A percentile compares a stretch with the other conserved stretches of the same genome.
These are phyloP conservation scores for Lactarius indigo DNA, from an alignment of 768 basidiomycete genomes.

Conservation along the genomic window DNA sequence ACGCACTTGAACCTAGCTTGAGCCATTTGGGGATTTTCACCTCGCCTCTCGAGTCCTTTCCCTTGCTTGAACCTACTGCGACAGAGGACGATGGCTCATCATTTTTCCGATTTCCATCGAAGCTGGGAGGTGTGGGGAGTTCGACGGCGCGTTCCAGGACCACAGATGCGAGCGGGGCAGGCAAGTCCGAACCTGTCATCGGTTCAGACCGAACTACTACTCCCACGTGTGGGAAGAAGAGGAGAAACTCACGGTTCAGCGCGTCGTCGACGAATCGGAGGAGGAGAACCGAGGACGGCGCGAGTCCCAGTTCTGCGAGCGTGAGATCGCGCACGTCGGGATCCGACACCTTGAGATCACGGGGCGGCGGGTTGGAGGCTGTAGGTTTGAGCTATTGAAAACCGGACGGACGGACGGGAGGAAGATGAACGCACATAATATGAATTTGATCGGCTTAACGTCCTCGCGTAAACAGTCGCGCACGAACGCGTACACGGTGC, in stretches of 20 bases:
- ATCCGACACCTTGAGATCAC: constrained; percentile 81
- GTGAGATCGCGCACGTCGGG: constrained; percentile 63
- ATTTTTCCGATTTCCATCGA: constrained; percentile 31
- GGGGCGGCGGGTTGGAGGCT: constrained; percentile 82
- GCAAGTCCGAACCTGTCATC: constrained; percentile 46
- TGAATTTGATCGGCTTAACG: constrained; percentile 73
- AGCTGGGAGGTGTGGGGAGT: constrained; percentile 55
- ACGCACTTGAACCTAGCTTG: constrained; percentile 45
- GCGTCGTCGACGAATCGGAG: constrained; percentile 70
- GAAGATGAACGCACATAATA: constrained; percentile 82
- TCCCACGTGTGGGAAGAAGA: not conserved
- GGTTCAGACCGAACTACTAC: not conserved
- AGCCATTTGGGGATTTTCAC: constrained; percentile 80
- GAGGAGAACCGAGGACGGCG: constrained; percentile 76
- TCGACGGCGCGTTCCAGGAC: constrained; percentile 61
- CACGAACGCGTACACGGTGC: constrained; percentile 82
- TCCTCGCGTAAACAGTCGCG: constrained; percentile 67
- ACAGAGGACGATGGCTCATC: constrained; percentile 5
- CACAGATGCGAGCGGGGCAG: constrained; percentile 60
- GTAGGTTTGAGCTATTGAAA: not conserved
- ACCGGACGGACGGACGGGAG: too few relatives aligned
- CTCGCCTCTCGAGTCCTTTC: constrained; percentile 30
- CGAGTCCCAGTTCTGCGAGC: constrained; percentile 66
- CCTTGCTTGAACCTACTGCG: constrained; percentile 8
- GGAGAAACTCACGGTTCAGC: constrained; percentile 54